Base-by-base conservation (phyloP, 2,329 filamentous ascomycete genomes). In the Tolypocladium album region DNA sequence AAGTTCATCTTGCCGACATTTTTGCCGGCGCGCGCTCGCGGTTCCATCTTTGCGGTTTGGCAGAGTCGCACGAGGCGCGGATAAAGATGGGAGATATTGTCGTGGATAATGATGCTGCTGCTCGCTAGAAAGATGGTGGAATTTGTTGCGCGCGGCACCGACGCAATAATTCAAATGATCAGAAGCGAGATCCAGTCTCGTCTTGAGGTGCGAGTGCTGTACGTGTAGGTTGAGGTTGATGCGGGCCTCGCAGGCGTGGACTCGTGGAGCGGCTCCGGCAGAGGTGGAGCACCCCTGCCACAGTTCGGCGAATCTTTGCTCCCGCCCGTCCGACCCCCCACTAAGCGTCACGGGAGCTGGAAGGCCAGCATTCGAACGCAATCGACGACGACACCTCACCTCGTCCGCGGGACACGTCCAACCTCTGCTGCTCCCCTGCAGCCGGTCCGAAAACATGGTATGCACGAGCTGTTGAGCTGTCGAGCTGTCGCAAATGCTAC, bases 1-100 rank as follows among this genome's bases (percentile, higher is more conserved):
- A 94, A 93, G 73, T 90, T 92, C 81, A 92, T 88, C 74, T 90
- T 89, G 64, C 87, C 88, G 74, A 91, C 88, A 78, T 92, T 90
- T 70, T 90, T 88, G 70, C 87, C 88, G 69, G 88, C 86, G 68
- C 89, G 84, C 62, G 88, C 89, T 70, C 89, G 82, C 64, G 88
- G 88, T 77, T 92, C 89, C 79, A 90, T 90, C 72, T 77, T 83
- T 60, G 57, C 59, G 56, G 43, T 43, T 36, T 7, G 31, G 6
- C 2, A 2, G 31, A 31, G 50, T 13, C 17, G 27, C 27, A 34
- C 27, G 34, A 17, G n/a, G 13, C 11, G 12, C 17, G 34, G 12
- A 36, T 4, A 22, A 17, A n/a, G 31, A 11, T 11, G 27, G 31
- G 13, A 31, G 12, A 36, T n/a, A 5, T 6, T 7, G 31, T n/a